Evolutionary conservation across 1,284 basidiomycete species (phyloP).

Genomic region (Cystobasidium pallidum): DNA sequence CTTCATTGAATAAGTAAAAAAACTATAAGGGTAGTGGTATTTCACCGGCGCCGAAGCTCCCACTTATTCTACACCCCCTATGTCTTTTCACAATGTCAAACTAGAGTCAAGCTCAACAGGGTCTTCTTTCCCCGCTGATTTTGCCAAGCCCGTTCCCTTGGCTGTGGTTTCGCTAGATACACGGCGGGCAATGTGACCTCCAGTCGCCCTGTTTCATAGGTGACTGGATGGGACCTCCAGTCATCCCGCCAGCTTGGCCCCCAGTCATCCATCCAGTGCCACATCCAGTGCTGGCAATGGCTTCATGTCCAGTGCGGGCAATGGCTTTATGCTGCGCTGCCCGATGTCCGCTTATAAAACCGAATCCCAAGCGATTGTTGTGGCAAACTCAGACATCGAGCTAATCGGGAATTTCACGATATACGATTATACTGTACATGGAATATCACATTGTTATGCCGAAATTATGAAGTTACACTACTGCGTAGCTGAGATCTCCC

Average conservation of each 20-base stretch:
- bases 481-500: slow-evolving; percentile 19
- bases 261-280: slow-evolving; percentile 4
- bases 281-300: slow-evolving; percentile 2
- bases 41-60: too few species aligned
- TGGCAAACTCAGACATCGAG: slow-evolving; percentile 11
- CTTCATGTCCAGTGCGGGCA: neutral
- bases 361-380: neutral
- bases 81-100: too few species aligned
- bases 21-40: too few species aligned
- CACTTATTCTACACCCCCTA: too few species aligned
- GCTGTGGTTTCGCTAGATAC: too few species aligned
- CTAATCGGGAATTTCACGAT: slow-evolving; percentile 13
- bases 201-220: neutral
- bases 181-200: slow-evolving; percentile 33
- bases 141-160: too few species aligned
- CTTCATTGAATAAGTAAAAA: too few species aligned
- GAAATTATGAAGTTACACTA: slow-evolving; percentile 21
- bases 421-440: slow-evolving; percentile 5
- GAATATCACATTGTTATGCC: slow-evolving; percentile 12
- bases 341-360: slow-evolving; percentile 14
- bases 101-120: too few species aligned
- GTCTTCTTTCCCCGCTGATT: too few species aligned
- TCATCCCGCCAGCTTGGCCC: slow-evolving; percentile 10
- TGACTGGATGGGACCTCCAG: neutral
- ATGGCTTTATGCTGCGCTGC: slow-evolving; percentile 18